Base-by-base conservation (phyloP, 1,139 yeast genomes). In the Hyphopichia fennica region DNA sequence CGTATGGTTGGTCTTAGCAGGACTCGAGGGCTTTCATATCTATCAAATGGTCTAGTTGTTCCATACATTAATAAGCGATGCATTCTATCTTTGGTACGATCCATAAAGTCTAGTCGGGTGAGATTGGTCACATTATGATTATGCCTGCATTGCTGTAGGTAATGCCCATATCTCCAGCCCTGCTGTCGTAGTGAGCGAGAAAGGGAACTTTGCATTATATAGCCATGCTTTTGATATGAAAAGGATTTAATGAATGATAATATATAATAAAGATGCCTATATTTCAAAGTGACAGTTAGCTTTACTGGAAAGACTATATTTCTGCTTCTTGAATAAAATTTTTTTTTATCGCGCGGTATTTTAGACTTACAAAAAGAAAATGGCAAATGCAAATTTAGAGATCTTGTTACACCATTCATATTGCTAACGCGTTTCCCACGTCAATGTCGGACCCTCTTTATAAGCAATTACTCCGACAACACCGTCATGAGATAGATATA, bases 371-470 rank as follows among this genome's bases (percentile, higher is more conserved):
- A 10, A 8, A 8, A 25, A 25, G 28, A 11, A 25, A 25, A 30
- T 11, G 18, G 33, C 34, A 31, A 31, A 31, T 17, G n/a, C 20
- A 31, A 25, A 6, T 20, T 20, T 20, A 11, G 14, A 30, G 10
- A 9, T 9, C 15, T 9, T 7, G 27, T 27, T 27, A 11, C n/a
- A 29, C 14, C 28, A 25, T 15, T 29, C 17, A n/a, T 7, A 14
- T 4, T 9, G 14, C 32, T 5, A 29, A 14, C 32, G 32, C 18
- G 16, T 15, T 29, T 10, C 7, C 16, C 3, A 29, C 14, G 5
- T 29, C 13, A 11, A 45, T 45, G 48, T 33, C 43, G 16, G 48
- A 45, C 15, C 38, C 41, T 25, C 37, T 39, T n/a, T 46, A 46
- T 30, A 44, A 38, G 30, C 27, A 41, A 25, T 32, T 38, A 30